Conservation (phyloP, 257 asterid genomes). For the Salvia hispanica region DNA sequence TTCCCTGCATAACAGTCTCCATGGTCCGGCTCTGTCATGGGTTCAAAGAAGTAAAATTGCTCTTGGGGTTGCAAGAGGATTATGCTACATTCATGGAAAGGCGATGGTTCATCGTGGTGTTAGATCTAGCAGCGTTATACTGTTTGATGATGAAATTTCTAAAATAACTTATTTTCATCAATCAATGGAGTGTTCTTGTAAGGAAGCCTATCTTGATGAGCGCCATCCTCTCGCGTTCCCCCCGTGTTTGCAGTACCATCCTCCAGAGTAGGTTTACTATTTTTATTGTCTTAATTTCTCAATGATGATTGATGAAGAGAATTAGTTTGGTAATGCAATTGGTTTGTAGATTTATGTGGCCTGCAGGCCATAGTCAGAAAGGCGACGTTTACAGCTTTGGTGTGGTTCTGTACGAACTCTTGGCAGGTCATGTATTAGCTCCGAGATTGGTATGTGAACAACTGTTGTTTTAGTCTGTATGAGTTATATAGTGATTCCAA, state of each 20-base stretch:
- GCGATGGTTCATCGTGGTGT: not conserved
- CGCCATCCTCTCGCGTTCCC: too few species aligned
- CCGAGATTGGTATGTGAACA: too few species aligned
- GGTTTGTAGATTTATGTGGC: too few species aligned
- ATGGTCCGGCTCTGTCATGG: slow-evolving; percentile 36
- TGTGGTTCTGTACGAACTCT: slow-evolving; percentile 39
- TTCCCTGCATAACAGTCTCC: slow-evolving; percentile 65
- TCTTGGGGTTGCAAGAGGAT: too few species aligned
- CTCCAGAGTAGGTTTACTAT: not conserved
- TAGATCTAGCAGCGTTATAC: not conserved
- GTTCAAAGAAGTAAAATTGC: not conserved
- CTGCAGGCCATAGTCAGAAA: slow-evolving; percentile 24
- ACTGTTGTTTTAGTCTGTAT: too few species aligned
- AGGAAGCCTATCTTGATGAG: too few species aligned
- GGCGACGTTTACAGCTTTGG: slow-evolving; percentile 46
- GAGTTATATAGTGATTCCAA: too few species aligned
- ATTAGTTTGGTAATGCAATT: too few species aligned
- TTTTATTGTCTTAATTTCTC: not conserved
- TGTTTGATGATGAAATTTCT: not conserved
- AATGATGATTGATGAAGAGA: too few species aligned
- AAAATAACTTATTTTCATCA: not conserved
- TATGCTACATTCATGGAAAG: not conserved
- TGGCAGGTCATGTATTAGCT: slow-evolving; percentile 35
- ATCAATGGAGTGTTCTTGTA: not conserved
- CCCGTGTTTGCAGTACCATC: too few species aligned